Base-by-base conservation (phyloP, 257 asterid genomes). In the Voacanga thouarsii region DNA sequence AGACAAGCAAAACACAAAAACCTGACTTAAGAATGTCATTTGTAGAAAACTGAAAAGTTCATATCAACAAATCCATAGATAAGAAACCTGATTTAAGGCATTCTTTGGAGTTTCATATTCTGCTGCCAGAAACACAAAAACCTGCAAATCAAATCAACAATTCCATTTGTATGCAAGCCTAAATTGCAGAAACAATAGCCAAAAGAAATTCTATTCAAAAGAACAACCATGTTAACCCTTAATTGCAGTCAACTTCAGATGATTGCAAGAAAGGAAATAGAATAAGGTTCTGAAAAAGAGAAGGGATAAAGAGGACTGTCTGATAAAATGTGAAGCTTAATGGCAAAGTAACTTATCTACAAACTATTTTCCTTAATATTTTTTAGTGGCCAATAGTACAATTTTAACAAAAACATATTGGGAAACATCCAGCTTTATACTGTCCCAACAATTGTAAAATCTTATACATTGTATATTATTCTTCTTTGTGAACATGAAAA, bases 111-210 rank as follows among this genome's bases (percentile, higher is more conserved):
- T 96, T 84, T 77, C 89, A 78, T 96, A 96, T 84, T 96, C 99
- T 8, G 99, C 99, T 21, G 99, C 92, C 85, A 96, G 82, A 83
- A 96, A 96, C 76, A 93, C 99, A 79, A 96, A 96, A 75, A 96
- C 97, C 99, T 96, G 90, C 77, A 86, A 83, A 80, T 28, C 66
- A 59, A 55, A 75, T 26, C 78, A 9, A 44, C 71, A 6, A 12
- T 21, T n/a, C 19, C 37, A 5, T 7, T 6, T 0, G 30, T 23
- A 65, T 59, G 55, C 15, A 4, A 60, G 39, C 39, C n/a, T 45
- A 49, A 30, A 4, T 15, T 12, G 49, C 37, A 49, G 44, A 63
- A 75, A 43, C 8, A n/a, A 23, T 37, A 72, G 23, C 44, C 33
- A 66, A 75, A 57, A 64, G 45, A 56, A 49, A 43, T 37, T 77